Evolutionary conservation across 345 rosid species (phyloP), one percentile per base, ranked within the genome.

Genomic region (Eucalyptus erythrocorys): DNA sequence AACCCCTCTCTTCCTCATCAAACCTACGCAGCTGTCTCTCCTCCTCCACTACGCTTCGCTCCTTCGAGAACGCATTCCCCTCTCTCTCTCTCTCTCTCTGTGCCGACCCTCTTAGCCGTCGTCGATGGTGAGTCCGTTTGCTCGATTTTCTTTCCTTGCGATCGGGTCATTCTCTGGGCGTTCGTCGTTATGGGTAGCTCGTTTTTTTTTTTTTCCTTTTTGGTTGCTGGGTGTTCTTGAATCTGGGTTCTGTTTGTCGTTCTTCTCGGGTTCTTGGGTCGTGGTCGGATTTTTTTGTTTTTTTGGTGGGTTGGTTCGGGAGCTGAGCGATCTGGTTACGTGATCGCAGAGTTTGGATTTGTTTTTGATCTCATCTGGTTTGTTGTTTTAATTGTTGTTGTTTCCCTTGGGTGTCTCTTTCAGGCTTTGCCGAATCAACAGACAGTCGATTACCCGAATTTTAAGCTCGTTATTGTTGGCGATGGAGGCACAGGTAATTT

Each of bases 381-480:
- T n/a, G n/a, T n/a, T n/a, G n/a, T n/a, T n/a, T n/a, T n/a, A n/a
- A n/a, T n/a, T n/a, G n/a, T n/a, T n/a, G n/a, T n/a, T n/a, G 50
- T 48, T 48, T 34, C 42, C 42, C 21, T 32, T 8, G 80, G 10
- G 76, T 15, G 76, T 34, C 42, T 53, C 34, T 48, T 87, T 64
- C 85, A 97, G 99, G 99, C 99, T 89, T 86, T 97, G 85, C 98
- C 98, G 6, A 95, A 92, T 85, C 99, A 96, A 91, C 95, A 94
- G 88, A 92, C 95, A 48, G 98, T 97, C 3, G 94, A 93, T 88
- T 97, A 95, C 86, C 99, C 99, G 84, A 95, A 93, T 94, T 97
- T 97, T 95, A 97, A 97, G 94, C 99, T 97, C 81, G 97, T 97
- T 43, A 93, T 97, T 87, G 98, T 97, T 34, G 99, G 99, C n/a